A percentile compares a stretch with the other conserved stretches of the same genome.
phyloP scores from a whole-genome alignment of 768 basidiomycete genomes.

The Boletus insuetus region DNA sequence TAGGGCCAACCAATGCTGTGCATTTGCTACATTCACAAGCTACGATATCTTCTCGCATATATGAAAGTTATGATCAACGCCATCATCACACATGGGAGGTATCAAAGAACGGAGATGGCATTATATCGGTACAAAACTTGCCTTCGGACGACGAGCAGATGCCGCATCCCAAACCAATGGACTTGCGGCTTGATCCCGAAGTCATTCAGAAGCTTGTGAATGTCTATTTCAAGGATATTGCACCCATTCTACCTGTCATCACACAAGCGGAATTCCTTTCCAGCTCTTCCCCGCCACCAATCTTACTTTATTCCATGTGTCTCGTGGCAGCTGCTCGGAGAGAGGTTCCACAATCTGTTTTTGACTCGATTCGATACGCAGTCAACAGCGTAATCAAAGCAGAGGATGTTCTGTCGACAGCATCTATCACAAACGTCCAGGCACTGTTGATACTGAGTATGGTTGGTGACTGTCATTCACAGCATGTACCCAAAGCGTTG shows the following conservation, averaged over 20 bases:
- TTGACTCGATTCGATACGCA: slow-evolving; percentile 83
- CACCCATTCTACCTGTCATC: slow-evolving; percentile 86
- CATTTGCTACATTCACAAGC: slow-evolving; percentile 91
- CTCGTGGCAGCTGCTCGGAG: slow-evolving; percentile 86
- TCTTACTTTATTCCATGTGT: slow-evolving; percentile 92
- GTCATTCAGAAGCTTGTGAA: slow-evolving; percentile 83
- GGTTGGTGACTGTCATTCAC: slow-evolving; percentile 89
- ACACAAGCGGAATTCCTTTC: slow-evolving; percentile 86
- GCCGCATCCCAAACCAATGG: slow-evolving; percentile 58
- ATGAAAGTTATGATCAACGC: slow-evolving; percentile 84
- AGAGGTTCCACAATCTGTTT: slow-evolving; percentile 80
- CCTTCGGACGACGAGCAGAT: slow-evolving; percentile 52
- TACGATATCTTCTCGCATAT: slow-evolving; percentile 77
- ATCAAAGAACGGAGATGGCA: slow-evolving; percentile 77
- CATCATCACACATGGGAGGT: slow-evolving; percentile 90
- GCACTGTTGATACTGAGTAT: slow-evolving; percentile 81
- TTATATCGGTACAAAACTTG: slow-evolving; percentile 78
- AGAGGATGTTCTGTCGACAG: slow-evolving; percentile 88
- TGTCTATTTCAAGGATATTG: slow-evolving; percentile 85
- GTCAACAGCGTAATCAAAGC: slow-evolving; percentile 85
- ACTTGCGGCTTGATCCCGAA: slow-evolving; percentile 73
- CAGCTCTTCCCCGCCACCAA: slow-evolving; percentile 65
- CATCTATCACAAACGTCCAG: slow-evolving; percentile 85
- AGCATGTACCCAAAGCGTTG: slow-evolving; percentile 80
- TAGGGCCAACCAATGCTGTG: slow-evolving; percentile 84